Percentiles rank a stretch among this genome's conserved stretches.
phyloP scores from a whole-genome alignment of 768 basidiomycete genomes.

The Hericium alpestre region DNA sequence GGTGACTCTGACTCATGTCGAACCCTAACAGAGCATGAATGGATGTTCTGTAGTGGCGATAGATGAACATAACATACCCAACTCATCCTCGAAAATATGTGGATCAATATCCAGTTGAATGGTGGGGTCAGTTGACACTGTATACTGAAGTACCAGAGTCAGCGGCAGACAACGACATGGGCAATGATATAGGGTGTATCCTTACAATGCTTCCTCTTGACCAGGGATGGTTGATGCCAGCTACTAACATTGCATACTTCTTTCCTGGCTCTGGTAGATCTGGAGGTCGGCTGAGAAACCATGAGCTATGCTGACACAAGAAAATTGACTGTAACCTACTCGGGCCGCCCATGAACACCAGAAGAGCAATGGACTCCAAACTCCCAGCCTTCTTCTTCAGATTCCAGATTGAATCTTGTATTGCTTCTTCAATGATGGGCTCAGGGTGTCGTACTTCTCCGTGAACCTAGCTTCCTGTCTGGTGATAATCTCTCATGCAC shows the following conservation, averaged over 20 bases:
- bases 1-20: too few species aligned
- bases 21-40: too few species aligned
- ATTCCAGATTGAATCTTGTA: constrained; percentile 28
- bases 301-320: not conserved
- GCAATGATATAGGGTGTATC: not conserved
- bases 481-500: constrained; percentile 15
- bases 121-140: constrained; percentile 19
- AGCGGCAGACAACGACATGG: too few species aligned
- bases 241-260: constrained; percentile 30
- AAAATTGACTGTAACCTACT: constrained; percentile 13
- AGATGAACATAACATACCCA: constrained; percentile 12
- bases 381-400: constrained; percentile 18
- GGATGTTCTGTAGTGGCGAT: not conserved
- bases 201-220: constrained; percentile 40
- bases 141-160: constrained; percentile 16
- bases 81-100: constrained; percentile 22
- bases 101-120: constrained; percentile 22
- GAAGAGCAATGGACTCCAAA: constrained; percentile 24
- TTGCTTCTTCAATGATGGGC: constrained; percentile 30
- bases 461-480: constrained; percentile 17
- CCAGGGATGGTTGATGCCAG: constrained; percentile 32
- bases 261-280: constrained; percentile 28
- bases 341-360: constrained; percentile 15
- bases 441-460: constrained; percentile 13
- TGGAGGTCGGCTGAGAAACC: constrained; percentile 4